These are phyloP conservation scores for Tetracladium maxilliforme DNA, from an alignment of 2,329 filamentous ascomycete species.

Conservation along the genomic window DNA sequence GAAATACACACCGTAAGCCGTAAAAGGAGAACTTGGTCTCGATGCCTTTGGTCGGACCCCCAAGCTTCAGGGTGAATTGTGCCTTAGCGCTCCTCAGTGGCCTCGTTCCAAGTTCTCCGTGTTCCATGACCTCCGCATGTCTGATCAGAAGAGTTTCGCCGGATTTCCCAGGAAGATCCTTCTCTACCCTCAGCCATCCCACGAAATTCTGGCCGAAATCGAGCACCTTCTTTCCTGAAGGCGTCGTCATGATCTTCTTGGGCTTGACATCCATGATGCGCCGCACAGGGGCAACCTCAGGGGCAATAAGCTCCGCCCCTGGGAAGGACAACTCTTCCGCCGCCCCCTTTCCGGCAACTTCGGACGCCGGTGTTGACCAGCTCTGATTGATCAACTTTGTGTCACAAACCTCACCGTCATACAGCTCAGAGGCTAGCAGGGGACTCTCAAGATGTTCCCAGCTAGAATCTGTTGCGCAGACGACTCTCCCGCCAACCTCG, in stretches of 20 bases:
- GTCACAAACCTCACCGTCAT: slow-evolving; percentile 30
- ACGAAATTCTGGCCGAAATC: slow-evolving; percentile 29
- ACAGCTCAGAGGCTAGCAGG: slow-evolving; percentile 14
- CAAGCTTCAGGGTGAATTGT: slow-evolving; percentile 19
- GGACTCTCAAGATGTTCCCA: slow-evolving; percentile 2
- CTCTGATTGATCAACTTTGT: slow-evolving; percentile 7
- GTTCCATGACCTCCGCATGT: slow-evolving; percentile 25
- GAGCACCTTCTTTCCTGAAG: slow-evolving; percentile 19
- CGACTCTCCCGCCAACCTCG: slow-evolving; percentile 8
- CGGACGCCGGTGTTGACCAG: slow-evolving; percentile 4
- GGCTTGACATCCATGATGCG: slow-evolving; percentile 10
- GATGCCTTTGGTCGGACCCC: slow-evolving; percentile 16
- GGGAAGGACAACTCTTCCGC: slow-evolving; percentile 7
- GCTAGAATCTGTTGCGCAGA: slow-evolving; percentile 1
- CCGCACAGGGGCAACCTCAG: slow-evolving; percentile 28
- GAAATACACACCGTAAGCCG: slow-evolving; percentile 24
- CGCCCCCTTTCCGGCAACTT: background rate
- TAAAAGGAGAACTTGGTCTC: slow-evolving; percentile 22
- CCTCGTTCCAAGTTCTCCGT: slow-evolving; percentile 22
- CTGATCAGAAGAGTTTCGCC: slow-evolving; percentile 38
- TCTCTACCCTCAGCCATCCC: slow-evolving; percentile 19
- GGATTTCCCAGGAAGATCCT: slow-evolving; percentile 30
- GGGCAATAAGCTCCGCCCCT: slow-evolving; percentile 18
- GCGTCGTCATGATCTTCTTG: slow-evolving; percentile 7
- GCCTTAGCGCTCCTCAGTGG: slow-evolving; percentile 22